A percentile compares a stretch with the other conserved stretches of the same genome.
Conservation (phyloP, 148 eudicot genomes). For the Heliosperma pusillum region DNA sequence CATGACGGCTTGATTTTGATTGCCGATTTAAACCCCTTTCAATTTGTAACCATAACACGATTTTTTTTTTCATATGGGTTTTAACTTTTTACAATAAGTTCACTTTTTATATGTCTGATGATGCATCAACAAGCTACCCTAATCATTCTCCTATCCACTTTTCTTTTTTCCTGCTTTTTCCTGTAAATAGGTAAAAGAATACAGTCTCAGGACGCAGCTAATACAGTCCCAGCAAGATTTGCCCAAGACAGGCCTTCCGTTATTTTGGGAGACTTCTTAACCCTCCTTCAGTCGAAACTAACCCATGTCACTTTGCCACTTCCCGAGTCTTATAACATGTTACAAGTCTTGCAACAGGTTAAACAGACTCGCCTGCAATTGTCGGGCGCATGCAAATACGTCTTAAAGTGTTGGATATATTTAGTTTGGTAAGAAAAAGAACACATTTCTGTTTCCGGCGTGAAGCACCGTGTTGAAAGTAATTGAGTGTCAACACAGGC, state of each 20-base stretch:
- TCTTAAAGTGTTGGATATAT: too few species aligned
- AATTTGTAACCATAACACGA: background rate
- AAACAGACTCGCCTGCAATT: background rate
- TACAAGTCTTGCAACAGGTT: too few species aligned
- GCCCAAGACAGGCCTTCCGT: slow-evolving; percentile 28
- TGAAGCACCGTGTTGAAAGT: background rate
- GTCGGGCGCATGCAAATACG: slow-evolving; percentile 1
- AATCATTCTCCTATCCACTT: slow-evolving; percentile 15
- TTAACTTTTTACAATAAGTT: slow-evolving; percentile 10
- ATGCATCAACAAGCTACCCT: slow-evolving; percentile 9
- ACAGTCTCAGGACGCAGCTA: slow-evolving; percentile 65
- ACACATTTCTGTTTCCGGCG: background rate
- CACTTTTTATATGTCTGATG: slow-evolving; percentile 12
- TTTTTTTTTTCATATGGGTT: background rate
- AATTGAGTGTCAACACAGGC: background rate
- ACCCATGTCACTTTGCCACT: slow-evolving; percentile 24
- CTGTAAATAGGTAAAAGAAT: slow-evolving; percentile 48
- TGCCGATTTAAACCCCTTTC: too few species aligned
- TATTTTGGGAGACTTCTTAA: slow-evolving; percentile 27
- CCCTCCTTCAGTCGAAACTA: slow-evolving; percentile 26
- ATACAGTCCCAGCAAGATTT: slow-evolving; percentile 52
- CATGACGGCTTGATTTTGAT: too few species aligned
- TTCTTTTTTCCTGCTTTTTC: background rate
- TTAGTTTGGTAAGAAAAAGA: background rate
- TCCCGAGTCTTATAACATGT: background rate